Conservation (phyloP, 495 filamentous ascomycete genomes). For the Neurospora intermedia region DNA sequence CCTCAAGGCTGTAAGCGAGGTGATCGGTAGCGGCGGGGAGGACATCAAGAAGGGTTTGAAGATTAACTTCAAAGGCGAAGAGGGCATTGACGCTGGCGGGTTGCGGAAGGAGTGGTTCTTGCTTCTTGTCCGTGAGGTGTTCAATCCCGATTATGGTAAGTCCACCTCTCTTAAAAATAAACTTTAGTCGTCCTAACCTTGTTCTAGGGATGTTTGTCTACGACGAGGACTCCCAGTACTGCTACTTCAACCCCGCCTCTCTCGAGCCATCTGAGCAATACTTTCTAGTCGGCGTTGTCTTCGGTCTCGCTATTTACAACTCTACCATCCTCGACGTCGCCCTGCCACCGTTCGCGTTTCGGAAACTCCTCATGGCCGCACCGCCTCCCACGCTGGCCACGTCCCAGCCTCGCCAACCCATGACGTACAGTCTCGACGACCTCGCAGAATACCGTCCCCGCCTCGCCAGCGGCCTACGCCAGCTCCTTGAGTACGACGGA, state of each 20-base stretch:
- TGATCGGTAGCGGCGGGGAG: constrained; percentile 69
- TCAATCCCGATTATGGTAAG: constrained; percentile 83
- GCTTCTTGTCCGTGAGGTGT: constrained; percentile 80
- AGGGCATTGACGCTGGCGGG: constrained; percentile 86
- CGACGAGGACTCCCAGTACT: constrained; percentile 87
- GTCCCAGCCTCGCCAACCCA: constrained; percentile 46
- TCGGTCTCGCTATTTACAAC: constrained; percentile 93
- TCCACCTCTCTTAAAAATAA: not conserved
- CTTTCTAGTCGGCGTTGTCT: constrained; percentile 78
- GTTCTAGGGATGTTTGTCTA: constrained; percentile 72
- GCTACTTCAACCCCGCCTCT: constrained; percentile 89
- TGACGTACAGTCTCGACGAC: constrained; percentile 71
- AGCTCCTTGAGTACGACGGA: constrained; percentile 73
- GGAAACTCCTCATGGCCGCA: constrained; percentile 69
- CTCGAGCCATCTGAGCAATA: constrained; percentile 93
- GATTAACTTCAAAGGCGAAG: constrained; percentile 81
- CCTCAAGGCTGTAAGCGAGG: constrained; percentile 75
- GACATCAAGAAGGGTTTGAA: constrained; percentile 89
- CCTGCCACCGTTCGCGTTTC: constrained; percentile 85
- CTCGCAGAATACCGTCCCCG: constrained; percentile 73
- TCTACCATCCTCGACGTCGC: constrained; percentile 89
- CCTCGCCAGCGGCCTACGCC: constrained; percentile 64
- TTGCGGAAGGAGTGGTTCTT: constrained; percentile 95
- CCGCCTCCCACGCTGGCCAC: constrained; percentile 43
- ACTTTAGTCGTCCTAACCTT: not conserved